Conservation (phyloP, 129 eudicot genomes). For the Centrapalus pauciflorus region DNA sequence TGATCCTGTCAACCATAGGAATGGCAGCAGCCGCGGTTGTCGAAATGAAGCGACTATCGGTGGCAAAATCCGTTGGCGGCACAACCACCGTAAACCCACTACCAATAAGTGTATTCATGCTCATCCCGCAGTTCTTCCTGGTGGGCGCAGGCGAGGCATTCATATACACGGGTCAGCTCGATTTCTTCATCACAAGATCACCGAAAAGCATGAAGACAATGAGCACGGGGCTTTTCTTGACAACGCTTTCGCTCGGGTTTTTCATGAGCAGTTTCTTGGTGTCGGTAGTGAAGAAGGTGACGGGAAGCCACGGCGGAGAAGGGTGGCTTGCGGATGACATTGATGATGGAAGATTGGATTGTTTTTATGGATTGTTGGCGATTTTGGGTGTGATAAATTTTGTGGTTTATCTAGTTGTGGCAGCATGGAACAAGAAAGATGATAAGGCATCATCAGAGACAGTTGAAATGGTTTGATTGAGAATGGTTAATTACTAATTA, state of each 20-base stretch:
- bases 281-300: constrained; percentile 64
- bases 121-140: constrained; percentile 81
- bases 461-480: constrained; percentile 19
- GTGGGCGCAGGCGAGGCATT: constrained; percentile 90
- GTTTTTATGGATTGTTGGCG: constrained; percentile 60
- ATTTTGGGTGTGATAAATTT: constrained; percentile 58
- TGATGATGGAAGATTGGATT: constrained; percentile 68
- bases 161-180: constrained; percentile 89
- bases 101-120: constrained; percentile 55
- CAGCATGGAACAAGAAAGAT: constrained; percentile 65
- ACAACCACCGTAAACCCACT: constrained; percentile 12
- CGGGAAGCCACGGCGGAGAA: constrained; percentile 34
- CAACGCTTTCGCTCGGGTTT: constrained; percentile 81
- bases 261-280: constrained; percentile 84
- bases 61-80: constrained; percentile 34
- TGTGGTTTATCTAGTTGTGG: constrained; percentile 51
- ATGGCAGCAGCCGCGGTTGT: constrained; percentile 75
- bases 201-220: constrained; percentile 96
- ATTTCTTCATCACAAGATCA: constrained; percentile 88
- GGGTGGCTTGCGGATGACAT: constrained; percentile 91
- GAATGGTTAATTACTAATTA: background rate
- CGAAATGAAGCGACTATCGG: constrained; percentile 62
- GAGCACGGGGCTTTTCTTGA: constrained; percentile 93
- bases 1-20: constrained; percentile 62
- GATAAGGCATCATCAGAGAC: constrained; percentile 25